Conservation (phyloP, 305 asterid species). For the Andrographis paniculata region DNA sequence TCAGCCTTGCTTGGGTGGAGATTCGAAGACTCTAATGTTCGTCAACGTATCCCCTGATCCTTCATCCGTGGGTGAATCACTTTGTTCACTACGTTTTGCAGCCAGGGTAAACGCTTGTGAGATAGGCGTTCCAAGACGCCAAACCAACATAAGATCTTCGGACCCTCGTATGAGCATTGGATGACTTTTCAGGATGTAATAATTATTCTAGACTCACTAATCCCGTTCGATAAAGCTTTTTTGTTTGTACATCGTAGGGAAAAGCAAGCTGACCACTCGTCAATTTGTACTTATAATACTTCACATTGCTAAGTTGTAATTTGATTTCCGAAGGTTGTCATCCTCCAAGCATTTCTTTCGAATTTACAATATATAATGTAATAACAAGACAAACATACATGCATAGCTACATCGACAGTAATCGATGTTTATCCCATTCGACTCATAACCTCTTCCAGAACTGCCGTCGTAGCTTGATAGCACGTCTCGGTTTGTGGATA, state of each 20-base stretch:
- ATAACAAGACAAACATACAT: no score
- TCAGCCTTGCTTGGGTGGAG: slow-evolving; percentile 99
- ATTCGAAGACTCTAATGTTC: slow-evolving; percentile 90
- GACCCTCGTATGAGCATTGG: slow-evolving; percentile 89
- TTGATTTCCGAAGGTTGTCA: not conserved
- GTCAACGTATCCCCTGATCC: slow-evolving; percentile 89
- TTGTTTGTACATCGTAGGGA: no score
- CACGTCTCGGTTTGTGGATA: slow-evolving; percentile 33
- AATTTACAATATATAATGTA: no score
- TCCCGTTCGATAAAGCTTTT: no score
- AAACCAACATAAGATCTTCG: slow-evolving; percentile 54
- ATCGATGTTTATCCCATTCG: slow-evolving; percentile 38
- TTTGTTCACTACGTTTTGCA: slow-evolving; percentile 92
- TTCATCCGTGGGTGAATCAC: slow-evolving; percentile 81
- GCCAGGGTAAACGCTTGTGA: slow-evolving; percentile 96
- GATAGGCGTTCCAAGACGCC: slow-evolving; percentile 91
- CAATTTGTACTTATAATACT: not conserved
- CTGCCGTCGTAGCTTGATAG: slow-evolving; percentile 43
- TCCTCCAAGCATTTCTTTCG: no score
- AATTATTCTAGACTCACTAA: slow-evolving; percentile 12
- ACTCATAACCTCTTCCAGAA: slow-evolving; percentile 63
- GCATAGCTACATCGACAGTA: no score
- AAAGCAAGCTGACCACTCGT: slow-evolving; percentile 5
- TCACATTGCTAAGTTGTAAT: not conserved
- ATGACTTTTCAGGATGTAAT: slow-evolving; percentile 19